Evolutionary conservation across 352 stramenopile species (phyloP).

Genomic region (Phytophthora citrophthora): DNA sequence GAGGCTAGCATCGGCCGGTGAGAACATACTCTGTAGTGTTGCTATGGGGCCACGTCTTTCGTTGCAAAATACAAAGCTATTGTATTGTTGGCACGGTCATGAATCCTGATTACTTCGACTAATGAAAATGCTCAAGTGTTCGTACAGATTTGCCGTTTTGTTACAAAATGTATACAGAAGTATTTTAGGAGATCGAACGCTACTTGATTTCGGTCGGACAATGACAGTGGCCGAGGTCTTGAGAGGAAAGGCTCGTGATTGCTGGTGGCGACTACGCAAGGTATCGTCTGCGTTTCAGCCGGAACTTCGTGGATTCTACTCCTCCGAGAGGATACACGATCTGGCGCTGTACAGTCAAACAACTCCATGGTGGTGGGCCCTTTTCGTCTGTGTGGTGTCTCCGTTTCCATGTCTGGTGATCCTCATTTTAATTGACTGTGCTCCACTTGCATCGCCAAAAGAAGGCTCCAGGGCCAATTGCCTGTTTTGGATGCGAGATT

Average conservation of each 20-base stretch:
- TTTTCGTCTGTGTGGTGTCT: background rate
- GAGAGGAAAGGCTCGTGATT: background rate
- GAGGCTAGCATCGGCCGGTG: background rate
- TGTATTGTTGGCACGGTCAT: too few relatives aligned
- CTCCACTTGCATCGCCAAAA: background rate
- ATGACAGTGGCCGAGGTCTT: background rate
- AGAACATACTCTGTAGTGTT: too few relatives aligned
- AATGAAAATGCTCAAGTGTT: too few relatives aligned
- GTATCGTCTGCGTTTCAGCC: slow-evolving; percentile 2
- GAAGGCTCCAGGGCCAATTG: background rate
- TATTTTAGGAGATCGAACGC: too few relatives aligned
- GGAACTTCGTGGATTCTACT: background rate
- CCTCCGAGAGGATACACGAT: background rate
- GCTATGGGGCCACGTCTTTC: too few relatives aligned
- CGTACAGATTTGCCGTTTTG: too few relatives aligned
- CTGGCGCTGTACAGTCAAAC: background rate
- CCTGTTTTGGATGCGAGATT: background rate
- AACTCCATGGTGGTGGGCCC: background rate
- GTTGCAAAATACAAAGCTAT: too few relatives aligned
- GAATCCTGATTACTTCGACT: too few relatives aligned
- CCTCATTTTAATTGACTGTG: background rate
- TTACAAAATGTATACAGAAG: too few relatives aligned
- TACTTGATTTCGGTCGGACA: too few relatives aligned
- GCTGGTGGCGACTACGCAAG: background rate
- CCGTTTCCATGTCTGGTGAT: background rate